phyloP scores from a whole-genome alignment of 2,329 filamentous ascomycete genomes.

The Orbilia ellipsospora region DNA sequence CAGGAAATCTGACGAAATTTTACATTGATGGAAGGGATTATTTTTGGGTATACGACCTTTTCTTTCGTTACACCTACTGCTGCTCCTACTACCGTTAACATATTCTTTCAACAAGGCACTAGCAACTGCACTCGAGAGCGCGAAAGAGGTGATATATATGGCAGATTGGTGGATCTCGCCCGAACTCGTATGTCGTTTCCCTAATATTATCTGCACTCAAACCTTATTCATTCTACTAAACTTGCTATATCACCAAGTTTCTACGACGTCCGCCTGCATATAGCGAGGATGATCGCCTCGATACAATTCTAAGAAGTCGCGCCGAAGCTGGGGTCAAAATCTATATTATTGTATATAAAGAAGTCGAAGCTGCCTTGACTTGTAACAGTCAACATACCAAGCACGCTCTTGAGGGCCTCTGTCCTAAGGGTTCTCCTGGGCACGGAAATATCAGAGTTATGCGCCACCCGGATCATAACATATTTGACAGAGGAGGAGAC shows the following conservation, averaged over 20 bases:
- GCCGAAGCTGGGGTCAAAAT: conserved; percentile 96
- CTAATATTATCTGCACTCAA: no score
- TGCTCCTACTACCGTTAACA: no score
- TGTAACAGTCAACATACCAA: conserved; percentile 96
- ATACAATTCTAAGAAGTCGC: conserved; percentile 84
- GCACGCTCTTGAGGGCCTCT: conserved; percentile 80
- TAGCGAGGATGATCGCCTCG: conserved; percentile 87
- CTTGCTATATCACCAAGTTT: conserved; percentile 65
- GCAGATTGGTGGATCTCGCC: conserved; percentile 97
- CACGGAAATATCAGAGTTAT: conserved; percentile 88
- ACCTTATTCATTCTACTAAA: no score
- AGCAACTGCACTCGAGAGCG: conserved; percentile 86
- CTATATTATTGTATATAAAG: conserved; percentile 91
- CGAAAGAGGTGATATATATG: conserved; percentile 94
- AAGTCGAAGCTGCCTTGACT: conserved; percentile 81
- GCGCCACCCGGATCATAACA: conserved; percentile 94
- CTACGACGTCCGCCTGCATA: conserved; percentile 83
- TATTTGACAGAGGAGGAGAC: conserved; percentile 90
- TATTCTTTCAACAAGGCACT: conserved; percentile 67
- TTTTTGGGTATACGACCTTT: conserved; percentile 72
- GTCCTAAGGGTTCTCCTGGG: conserved; percentile 82
- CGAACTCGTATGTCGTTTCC: conserved; percentile 67
- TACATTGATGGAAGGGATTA: conserved; percentile 97
- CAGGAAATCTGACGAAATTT: conserved; percentile 92
- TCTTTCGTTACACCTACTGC: conserved; percentile 5